Evolutionary conservation across 495 filamentous ascomycete species (phyloP), one percentile per base, ranked within the genome.

Genomic region (Cairneyella variabilis): DNA sequence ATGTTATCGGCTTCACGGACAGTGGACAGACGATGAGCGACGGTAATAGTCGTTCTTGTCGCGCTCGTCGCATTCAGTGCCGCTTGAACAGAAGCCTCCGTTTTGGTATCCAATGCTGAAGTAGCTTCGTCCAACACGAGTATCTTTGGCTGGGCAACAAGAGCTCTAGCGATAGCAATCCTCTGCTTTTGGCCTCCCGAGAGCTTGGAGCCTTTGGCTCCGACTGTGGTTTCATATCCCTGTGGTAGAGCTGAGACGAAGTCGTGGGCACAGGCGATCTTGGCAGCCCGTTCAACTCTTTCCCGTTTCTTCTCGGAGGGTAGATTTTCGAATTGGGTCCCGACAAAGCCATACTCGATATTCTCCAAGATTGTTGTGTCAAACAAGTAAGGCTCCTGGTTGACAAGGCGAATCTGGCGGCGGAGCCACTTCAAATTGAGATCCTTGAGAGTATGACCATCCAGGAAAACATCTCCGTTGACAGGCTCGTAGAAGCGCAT

Each of bases 121-220:
- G 80, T 83, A 3, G 79, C 77, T 54, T 83, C 80, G 57, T 83
- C 80, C 0, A 83, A 56, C 1, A 83, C 42, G 1, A 78, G 54
- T 17, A 78, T 67, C 39, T 58, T 66, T 4, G 75, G 75, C 48
- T 76, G 64, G 8, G 66, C 54, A 4, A 78, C 65, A 0, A 78
- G 44, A n/a, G 76, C 76, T 34, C 76, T 64, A n/a, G 77, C 77
- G 27, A 87, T 74, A 2, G 83, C 78, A 4, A 89, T 63, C 23
- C 85, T 67, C 56, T 88, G 84, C 16, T 75, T 73, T 51, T 89
- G 78, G 0, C 79, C 79, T 28, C 79, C 79, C 17, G 70, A 75
- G 6, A 82, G 64, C 26, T 72, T 57, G n/a, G 68, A 66, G 12
- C 74, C 74, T 26, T 65, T 65, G 1, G 71, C 65, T 2, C 78